phyloP scores from a whole-genome alignment of 2,329 filamentous ascomycete genomes.

The Talaromyces sp. region DNA sequence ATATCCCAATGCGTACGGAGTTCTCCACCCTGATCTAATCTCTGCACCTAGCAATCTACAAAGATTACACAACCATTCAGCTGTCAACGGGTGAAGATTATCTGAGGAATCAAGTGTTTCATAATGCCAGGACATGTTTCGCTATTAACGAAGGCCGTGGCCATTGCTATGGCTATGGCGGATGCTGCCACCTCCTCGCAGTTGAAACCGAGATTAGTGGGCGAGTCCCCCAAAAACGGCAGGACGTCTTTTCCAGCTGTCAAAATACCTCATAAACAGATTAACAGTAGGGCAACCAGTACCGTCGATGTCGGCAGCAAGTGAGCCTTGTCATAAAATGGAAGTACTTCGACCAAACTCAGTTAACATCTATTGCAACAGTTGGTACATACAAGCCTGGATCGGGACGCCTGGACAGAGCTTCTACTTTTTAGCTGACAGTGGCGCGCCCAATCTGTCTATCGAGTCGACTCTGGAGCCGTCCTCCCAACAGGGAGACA shows the following conservation, averaged over 20 bases:
- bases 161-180: neutral
- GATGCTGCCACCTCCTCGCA: neutral
- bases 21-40: neutral
- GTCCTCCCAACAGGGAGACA: neutral
- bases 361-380: neutral
- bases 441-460: neutral
- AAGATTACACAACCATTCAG: neutral
- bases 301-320: neutral
- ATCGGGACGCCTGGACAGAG: neutral
- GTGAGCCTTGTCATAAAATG: neutral
- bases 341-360: neutral
- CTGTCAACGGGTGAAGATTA: neutral
- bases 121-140: neutral
- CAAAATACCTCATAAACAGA: neutral
- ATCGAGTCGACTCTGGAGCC: neutral
- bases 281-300: neutral
- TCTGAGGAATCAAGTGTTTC: neutral
- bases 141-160: neutral
- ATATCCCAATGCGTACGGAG: too few relatives aligned
- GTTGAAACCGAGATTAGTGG: neutral
- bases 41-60: neutral
- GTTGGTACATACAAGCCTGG: constrained; percentile 1
- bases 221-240: neutral
- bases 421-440: neutral
- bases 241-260: neutral